Conservation (phyloP, 2,329 filamentous ascomycete genomes). For the Tolypocladium endophyticum region DNA sequence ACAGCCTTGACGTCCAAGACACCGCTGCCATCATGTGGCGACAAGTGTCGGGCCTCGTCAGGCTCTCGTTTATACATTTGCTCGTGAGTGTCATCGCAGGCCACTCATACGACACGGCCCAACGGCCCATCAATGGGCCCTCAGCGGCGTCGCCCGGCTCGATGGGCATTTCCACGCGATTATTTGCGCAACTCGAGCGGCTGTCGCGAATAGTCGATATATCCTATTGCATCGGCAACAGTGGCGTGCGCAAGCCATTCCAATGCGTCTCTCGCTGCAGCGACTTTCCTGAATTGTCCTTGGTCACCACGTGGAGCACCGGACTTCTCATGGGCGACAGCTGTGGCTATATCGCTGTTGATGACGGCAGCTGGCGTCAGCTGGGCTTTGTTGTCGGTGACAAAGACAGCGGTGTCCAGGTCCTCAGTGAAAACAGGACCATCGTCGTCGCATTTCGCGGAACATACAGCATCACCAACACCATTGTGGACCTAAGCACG, state of each 20-base stretch:
- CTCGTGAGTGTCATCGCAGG: background rate
- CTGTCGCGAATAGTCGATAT: slow-evolving; percentile 89
- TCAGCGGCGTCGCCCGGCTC: background rate
- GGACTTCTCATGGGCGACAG: slow-evolving; percentile 79
- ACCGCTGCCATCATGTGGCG: background rate
- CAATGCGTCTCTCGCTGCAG: slow-evolving; percentile 72
- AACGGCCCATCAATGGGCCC: background rate
- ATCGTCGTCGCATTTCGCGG: slow-evolving; percentile 87
- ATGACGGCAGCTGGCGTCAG: slow-evolving; percentile 38
- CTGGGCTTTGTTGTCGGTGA: background rate
- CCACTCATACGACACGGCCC: background rate
- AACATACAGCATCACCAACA: slow-evolving; percentile 88
- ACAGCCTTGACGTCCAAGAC: background rate
- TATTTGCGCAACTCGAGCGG: slow-evolving; percentile 79
- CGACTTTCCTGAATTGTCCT: slow-evolving; percentile 70
- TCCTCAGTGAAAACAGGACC: slow-evolving; percentile 14
- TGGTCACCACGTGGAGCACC: slow-evolving; percentile 84
- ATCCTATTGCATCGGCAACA: slow-evolving; percentile 80
- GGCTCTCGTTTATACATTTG: background rate
- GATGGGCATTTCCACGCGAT: slow-evolving; percentile 39
- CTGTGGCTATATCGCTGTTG: slow-evolving; percentile 88
- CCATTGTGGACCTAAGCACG: slow-evolving; percentile 80
- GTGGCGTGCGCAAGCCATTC: slow-evolving; percentile 76
- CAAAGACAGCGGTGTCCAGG: slow-evolving; percentile 8
- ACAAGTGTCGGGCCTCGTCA: background rate